phyloP scores from a whole-genome alignment of 768 basidiomycete species.

The Asterophora parasitica region DNA sequence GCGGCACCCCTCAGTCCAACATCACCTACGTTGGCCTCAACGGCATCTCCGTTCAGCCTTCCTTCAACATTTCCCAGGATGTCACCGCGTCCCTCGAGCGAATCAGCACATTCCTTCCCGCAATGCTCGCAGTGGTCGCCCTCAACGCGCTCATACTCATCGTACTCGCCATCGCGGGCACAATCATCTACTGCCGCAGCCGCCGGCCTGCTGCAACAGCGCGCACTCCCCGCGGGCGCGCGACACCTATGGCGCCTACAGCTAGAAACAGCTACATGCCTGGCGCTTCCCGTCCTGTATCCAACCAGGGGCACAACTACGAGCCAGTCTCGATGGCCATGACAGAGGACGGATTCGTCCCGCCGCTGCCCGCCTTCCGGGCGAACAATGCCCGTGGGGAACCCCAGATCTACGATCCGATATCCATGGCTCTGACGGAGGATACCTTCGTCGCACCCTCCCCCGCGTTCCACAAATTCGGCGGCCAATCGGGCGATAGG shows the following conservation, averaged over 20 bases:
- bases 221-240: constrained; percentile 36
- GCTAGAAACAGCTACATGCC: constrained; percentile 40
- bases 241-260: constrained; percentile 52
- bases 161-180: constrained; percentile 48
- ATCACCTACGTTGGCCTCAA: constrained; percentile 63
- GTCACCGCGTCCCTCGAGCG: constrained; percentile 55
- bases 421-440: constrained; percentile 62
- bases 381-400: constrained; percentile 9
- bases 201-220: constrained; percentile 27
- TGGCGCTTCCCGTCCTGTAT: constrained; percentile 17
- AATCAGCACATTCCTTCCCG: constrained; percentile 64
- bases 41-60: constrained; percentile 33
- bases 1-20: constrained; percentile 57
- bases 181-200: constrained; percentile 50
- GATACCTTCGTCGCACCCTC: constrained; percentile 57
- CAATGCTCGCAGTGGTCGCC: constrained; percentile 69
- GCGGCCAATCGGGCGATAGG: constrained; percentile 34
- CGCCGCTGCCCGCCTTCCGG: constrained; percentile 9
- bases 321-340: constrained; percentile 53
- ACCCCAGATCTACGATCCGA: constrained; percentile 61
- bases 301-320: constrained; percentile 42
- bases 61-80: constrained; percentile 54
- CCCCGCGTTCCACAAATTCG: constrained; percentile 48
- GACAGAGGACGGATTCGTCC: constrained; percentile 14
- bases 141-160: constrained; percentile 72